Evolutionary conservation across 805 yeast genomes (phyloP).

Genomic region (Starmerella cellae): DNA sequence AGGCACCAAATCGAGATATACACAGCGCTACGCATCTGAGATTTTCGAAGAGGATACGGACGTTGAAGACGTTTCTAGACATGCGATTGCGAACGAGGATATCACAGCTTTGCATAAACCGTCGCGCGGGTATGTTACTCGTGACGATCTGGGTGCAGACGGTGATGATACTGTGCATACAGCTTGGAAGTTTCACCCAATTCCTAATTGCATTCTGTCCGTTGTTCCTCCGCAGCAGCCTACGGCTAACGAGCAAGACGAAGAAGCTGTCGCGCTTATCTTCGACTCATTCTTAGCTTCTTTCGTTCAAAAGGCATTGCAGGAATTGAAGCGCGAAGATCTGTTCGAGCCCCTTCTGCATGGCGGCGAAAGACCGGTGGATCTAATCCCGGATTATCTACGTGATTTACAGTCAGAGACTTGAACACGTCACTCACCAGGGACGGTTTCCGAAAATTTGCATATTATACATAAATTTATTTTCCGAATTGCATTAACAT

Average conservation of each 20-base stretch:
- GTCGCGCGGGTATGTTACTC: slow-evolving; percentile 55
- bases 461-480: neutral
- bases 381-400: slow-evolving; percentile 25
- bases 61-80: no score
- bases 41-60: neutral
- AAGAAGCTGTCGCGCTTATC: slow-evolving; percentile 51
- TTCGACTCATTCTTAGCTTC: slow-evolving; percentile 64
- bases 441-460: neutral
- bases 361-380: slow-evolving; percentile 24
- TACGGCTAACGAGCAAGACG: slow-evolving; percentile 5
- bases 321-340: slow-evolving; percentile 22
- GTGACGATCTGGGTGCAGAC: slow-evolving; percentile 68
- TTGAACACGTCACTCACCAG: neutral
- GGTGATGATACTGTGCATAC: slow-evolving; percentile 75
- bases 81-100: neutral
- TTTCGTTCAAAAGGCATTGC: slow-evolving; percentile 37
- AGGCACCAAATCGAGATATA: slow-evolving; percentile 3
- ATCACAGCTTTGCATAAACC: neutral
- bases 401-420: no score
- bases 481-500: no score
- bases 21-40: neutral
- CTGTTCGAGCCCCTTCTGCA: slow-evolving; percentile 16
- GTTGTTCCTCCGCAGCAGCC: neutral
- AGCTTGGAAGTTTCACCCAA: slow-evolving; percentile 41
- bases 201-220: slow-evolving; percentile 69